These are phyloP conservation scores for Cryptococcus sp. DNA, from an alignment of 1,284 basidiomycete genomes.

Conservation along the genomic window DNA sequence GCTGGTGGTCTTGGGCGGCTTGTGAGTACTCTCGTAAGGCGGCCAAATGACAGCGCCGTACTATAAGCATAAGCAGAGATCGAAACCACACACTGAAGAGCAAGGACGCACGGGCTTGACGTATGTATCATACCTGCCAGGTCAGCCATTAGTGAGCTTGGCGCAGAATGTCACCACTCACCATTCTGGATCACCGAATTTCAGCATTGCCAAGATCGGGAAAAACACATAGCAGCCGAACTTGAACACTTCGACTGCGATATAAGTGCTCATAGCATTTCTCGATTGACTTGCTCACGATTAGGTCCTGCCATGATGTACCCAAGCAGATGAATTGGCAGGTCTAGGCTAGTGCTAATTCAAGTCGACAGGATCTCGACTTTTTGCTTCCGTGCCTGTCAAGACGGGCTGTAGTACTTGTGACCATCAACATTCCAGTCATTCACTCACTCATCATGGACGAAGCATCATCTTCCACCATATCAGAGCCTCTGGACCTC, in stretches of 20 bases:
- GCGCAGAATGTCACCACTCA: slow-evolving; percentile 44
- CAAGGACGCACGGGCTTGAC: slow-evolving; percentile 66
- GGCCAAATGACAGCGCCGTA: slow-evolving; percentile 42
- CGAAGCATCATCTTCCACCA: slow-evolving; percentile 58
- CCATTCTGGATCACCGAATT: slow-evolving; percentile 88
- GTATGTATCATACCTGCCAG: slow-evolving; percentile 54
- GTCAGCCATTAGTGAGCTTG: neutral
- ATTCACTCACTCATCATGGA: slow-evolving; percentile 46
- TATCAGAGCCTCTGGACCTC: slow-evolving; percentile 97
- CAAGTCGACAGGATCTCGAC: too few relatives aligned
- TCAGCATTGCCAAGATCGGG: slow-evolving; percentile 74
- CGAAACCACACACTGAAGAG: slow-evolving; percentile 6
- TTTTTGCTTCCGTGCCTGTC: too few relatives aligned
- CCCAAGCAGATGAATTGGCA: too few relatives aligned
- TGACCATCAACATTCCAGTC: neutral
- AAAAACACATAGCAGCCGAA: slow-evolving; percentile 85
- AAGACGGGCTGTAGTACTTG: neutral
- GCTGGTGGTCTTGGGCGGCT: slow-evolving; percentile 30
- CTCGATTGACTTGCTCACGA: slow-evolving; percentile 6
- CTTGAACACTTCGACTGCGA: slow-evolving; percentile 72
- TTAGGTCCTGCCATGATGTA: slow-evolving; percentile 20
- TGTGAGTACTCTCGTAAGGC: slow-evolving; percentile 40
- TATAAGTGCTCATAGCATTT: neutral
- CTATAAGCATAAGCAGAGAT: slow-evolving; percentile 15
- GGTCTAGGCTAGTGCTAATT: too few relatives aligned